Percentiles rank a stretch among this genome's conserved stretches.
phyloP scores from a whole-genome alignment of 2,329 filamentous ascomycete species.

The Mollisia scopiformis region DNA sequence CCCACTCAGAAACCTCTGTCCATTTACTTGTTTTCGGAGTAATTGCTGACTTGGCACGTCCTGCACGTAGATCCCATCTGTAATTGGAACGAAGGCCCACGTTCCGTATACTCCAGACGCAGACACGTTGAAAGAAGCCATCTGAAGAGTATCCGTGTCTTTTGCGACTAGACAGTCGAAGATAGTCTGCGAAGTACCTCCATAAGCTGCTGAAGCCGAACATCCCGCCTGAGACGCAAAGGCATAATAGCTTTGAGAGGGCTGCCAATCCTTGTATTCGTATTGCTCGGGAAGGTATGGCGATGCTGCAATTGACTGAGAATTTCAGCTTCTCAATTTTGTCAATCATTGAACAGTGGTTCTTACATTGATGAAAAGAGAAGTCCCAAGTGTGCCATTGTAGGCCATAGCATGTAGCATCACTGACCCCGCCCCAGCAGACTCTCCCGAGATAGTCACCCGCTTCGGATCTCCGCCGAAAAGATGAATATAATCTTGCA shows the following conservation, averaged over 20 bases:
- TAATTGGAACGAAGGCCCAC: neutral
- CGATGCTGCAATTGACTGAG: neutral
- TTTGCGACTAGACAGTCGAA: neutral
- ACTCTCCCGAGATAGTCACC: conserved; percentile 55
- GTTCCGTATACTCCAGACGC: neutral
- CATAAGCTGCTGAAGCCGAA: neutral
- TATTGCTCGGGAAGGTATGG: neutral
- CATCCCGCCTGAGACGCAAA: neutral
- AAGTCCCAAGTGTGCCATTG: neutral
- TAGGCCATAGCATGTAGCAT: neutral
- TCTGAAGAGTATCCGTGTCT: neutral
- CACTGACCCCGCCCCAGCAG: conserved; percentile 41
- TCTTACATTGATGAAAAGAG: neutral
- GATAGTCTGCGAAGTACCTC: neutral
- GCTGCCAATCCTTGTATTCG: neutral
- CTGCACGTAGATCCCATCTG: neutral
- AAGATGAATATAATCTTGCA: conserved; percentile 30
- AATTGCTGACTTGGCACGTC: neutral
- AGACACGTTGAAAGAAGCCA: neutral
- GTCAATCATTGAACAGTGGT: neutral
- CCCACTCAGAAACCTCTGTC: neutral
- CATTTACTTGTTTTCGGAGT: neutral
- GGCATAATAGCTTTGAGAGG: neutral
- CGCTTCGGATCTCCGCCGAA: conserved; percentile 48
- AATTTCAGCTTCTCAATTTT: neutral